Percentiles rank a stretch among this genome's conserved stretches.
These are phyloP conservation scores for Phytophthora parvispora DNA, from an alignment of 352 stramenopile genomes.

Conservation along the genomic window DNA sequence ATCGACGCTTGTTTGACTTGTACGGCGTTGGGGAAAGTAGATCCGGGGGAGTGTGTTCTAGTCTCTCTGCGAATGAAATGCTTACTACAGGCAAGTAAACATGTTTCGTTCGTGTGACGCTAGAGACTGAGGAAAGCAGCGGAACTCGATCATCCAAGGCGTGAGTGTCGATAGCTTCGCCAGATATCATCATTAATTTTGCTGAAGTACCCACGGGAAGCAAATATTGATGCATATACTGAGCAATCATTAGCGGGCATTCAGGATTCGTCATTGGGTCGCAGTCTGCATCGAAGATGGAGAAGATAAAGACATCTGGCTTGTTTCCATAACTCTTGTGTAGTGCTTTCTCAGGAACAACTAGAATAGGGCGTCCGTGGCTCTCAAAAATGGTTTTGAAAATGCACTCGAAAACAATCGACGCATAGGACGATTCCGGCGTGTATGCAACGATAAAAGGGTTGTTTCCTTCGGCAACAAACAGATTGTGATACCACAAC, in stretches of 20 bases:
- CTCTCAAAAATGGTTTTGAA: conserved; percentile 33
- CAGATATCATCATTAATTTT: conserved; percentile 43
- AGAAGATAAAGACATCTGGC: conserved; percentile 54
- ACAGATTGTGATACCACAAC: conserved; percentile 42
- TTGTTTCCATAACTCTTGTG: background rate
- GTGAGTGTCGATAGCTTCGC: conserved; percentile 31
- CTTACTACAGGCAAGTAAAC: conserved; percentile 44
- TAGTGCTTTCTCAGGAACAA: conserved; percentile 31
- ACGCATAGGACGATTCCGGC: conserved; percentile 2
- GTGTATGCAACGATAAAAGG: conserved; percentile 33
- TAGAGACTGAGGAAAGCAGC: conserved; percentile 36
- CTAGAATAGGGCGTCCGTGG: conserved; percentile 29
- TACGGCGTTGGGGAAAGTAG: conserved; percentile 26
- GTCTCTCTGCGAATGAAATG: conserved; percentile 49
- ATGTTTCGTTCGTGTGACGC: conserved; percentile 14
- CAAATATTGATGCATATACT: conserved; percentile 22
- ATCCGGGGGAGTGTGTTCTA: conserved; percentile 28
- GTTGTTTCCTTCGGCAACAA: conserved; percentile 10
- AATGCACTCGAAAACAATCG: conserved; percentile 43
- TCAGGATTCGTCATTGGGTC: conserved; percentile 1
- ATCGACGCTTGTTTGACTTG: conserved; percentile 12
- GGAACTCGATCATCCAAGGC: conserved; percentile 36
- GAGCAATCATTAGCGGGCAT: conserved; percentile 17
- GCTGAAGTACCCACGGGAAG: background rate
- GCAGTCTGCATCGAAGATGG: conserved; percentile 30